A percentile compares a stretch with the other conserved stretches of the same genome.
These are phyloP conservation scores for Plantago ovata DNA, from an alignment of 257 asterid genomes.

Conservation along the genomic window DNA sequence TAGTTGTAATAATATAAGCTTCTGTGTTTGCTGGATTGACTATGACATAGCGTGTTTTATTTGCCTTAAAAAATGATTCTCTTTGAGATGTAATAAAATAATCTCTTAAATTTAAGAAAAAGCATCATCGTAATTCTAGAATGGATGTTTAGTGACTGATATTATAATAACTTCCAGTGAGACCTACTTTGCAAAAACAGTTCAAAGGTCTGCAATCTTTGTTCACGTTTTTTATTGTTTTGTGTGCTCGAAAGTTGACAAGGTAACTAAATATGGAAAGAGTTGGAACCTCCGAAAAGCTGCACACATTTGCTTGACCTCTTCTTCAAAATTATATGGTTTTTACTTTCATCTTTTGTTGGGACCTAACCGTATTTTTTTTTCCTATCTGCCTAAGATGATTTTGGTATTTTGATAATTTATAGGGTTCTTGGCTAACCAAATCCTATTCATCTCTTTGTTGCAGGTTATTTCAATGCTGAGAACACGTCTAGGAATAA, in stretches of 20 bases:
- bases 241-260: neutral
- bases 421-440: neutral
- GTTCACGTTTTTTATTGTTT: neutral
- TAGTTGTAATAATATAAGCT: no score
- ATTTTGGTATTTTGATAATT: neutral
- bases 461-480: conserved; percentile 53
- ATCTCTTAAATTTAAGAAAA: no score
- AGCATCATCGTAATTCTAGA: no score
- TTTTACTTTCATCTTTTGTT: neutral
- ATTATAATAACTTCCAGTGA: no score
- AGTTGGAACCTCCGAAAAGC: neutral
- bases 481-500: conserved; percentile 52
- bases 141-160: no score
- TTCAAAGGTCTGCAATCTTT: no score
- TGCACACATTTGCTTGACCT: neutral
- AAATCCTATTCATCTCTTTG: neutral
- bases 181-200: no score
- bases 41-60: no score
- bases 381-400: neutral
- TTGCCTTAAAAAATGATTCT: no score
- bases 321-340: neutral
- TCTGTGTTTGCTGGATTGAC: no score
- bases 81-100: no score
- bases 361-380: neutral
- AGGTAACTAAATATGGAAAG: neutral